Evolutionary conservation across 2,329 filamentous ascomycete genomes (phyloP), one percentile per base, ranked within the genome.

Genomic region (Trichoderma gracile): DNA sequence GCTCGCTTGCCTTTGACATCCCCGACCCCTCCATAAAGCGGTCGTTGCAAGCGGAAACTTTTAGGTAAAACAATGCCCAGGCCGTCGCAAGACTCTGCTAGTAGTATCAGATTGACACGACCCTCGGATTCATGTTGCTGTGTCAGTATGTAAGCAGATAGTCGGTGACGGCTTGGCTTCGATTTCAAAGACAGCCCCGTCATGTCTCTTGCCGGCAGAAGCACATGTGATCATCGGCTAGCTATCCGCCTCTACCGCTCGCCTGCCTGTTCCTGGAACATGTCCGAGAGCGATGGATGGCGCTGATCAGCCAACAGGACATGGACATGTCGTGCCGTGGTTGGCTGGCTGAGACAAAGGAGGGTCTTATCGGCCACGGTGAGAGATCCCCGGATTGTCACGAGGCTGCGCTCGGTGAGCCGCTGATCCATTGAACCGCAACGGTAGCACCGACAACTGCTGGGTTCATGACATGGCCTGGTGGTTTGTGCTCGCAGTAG

Each of bases 331-430:
- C 43, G n/a, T 0, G 49, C 21, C 50, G 59, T 62, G 59, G 59
- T 62, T 54, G 59, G 59, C 38, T 38, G n/a, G 30, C 23, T 2
- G 27, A 19, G 25, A 27, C 47, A 53, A 38, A 33, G 49, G 58
- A 61, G 25, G 58, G 56, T 21, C 59, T 62, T 53, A 45, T 61
- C 47, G 47, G 43, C 58, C 21, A 61, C 58, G 58, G 58, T 61
- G 58, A 33, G 58, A 59, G 27, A 33, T 45, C 30, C 38, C 21
- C 47, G 43, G 52, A 40, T 15, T 6, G 57, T 61, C 57, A 61
- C 57, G 57, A 52, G 57, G 57, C 58, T 47, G 53, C 19, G 23
- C 40, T 61, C 58, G 58, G 58, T 61, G 58, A 61, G 47, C n/a
- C 30, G 56, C 45, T 27, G 56, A 59, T 61, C 46, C 40, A 43